These are phyloP conservation scores for Zymoseptoria ardabiliae DNA, from an alignment of 2,329 filamentous ascomycete species.

Conservation along the genomic window DNA sequence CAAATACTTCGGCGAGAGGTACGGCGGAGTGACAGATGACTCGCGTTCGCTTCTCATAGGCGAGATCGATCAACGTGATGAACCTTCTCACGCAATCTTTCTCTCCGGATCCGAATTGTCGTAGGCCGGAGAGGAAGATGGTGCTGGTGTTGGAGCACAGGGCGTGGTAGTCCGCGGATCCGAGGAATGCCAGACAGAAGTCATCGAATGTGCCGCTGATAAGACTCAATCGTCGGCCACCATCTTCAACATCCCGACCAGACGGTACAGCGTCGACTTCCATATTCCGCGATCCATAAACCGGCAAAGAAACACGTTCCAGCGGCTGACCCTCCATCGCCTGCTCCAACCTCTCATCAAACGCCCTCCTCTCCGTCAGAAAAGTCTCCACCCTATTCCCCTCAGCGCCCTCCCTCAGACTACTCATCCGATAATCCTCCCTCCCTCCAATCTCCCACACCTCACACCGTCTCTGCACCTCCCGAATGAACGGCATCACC, in stretches of 20 bases:
- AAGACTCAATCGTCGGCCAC: not conserved
- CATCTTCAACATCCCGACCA: not conserved
- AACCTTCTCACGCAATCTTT: slow-evolving; percentile 62
- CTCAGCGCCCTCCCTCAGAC: slow-evolving; percentile 28
- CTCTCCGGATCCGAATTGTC: slow-evolving; percentile 33
- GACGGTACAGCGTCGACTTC: slow-evolving; percentile 8
- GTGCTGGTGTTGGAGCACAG: slow-evolving; percentile 34
- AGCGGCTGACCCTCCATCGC: slow-evolving; percentile 2
- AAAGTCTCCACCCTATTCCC: slow-evolving; percentile 31
- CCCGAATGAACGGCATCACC: slow-evolving; percentile 64
- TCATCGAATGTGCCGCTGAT: slow-evolving; percentile 54
- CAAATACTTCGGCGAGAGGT: slow-evolving; percentile 21
- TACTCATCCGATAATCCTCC: slow-evolving; percentile 52
- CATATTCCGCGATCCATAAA: slow-evolving; percentile 17
- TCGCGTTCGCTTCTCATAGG: slow-evolving; percentile 69
- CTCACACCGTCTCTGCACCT: slow-evolving; percentile 65
- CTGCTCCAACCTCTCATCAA: slow-evolving; percentile 5
- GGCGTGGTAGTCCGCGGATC: slow-evolving; percentile 72
- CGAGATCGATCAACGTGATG: slow-evolving; percentile 68
- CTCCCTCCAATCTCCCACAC: slow-evolving; percentile 72
- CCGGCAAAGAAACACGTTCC: slow-evolving; percentile 10
- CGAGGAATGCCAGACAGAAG: slow-evolving; percentile 56
- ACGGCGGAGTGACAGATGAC: slow-evolving; percentile 40
- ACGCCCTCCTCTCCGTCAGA: slow-evolving; percentile 9
- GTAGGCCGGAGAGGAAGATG: slow-evolving; percentile 18